These are phyloP conservation scores for Rhizopus sp. DNA, from an alignment of 371 early-diverging fungal species.

Conservation along the genomic window DNA sequence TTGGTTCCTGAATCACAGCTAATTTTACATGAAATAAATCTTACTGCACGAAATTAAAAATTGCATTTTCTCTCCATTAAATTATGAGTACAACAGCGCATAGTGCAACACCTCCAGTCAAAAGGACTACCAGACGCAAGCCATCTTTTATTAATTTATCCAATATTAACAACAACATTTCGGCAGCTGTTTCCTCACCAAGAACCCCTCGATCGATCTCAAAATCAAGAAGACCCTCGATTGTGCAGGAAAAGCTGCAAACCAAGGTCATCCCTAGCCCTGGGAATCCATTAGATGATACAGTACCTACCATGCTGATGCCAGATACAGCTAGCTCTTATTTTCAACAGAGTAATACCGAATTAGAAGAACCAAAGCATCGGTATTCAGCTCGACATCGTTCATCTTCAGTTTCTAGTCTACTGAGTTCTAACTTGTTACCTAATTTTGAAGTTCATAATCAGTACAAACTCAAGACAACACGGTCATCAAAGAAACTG, in stretches of 20 bases:
- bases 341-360: slow-evolving; percentile 19
- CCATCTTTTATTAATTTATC: slow-evolving; percentile 38
- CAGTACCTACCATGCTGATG: slow-evolving; percentile 12
- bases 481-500: slow-evolving; percentile 46
- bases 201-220: slow-evolving; percentile 37
- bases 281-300: neutral
- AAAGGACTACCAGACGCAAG: slow-evolving; percentile 28
- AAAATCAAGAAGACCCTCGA: slow-evolving; percentile 36
- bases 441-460: slow-evolving; percentile 42
- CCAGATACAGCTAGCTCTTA: slow-evolving; percentile 24
- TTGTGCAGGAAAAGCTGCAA: slow-evolving; percentile 18
- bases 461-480: slow-evolving; percentile 39
- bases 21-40: too few species aligned
- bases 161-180: slow-evolving; percentile 6
- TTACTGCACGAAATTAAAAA: too few species aligned
- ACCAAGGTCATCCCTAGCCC: slow-evolving; percentile 12
- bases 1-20: too few species aligned
- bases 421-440: slow-evolving; percentile 16
- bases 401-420: slow-evolving; percentile 36
- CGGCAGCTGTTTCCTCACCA: slow-evolving; percentile 23
- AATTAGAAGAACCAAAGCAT: neutral
- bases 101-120: neutral
- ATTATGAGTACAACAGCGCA: too few species aligned
- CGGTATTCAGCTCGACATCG: slow-evolving; percentile 1
- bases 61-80: too few species aligned